Evolutionary conservation across 352 stramenopile species (phyloP), one percentile per base, ranked within the genome.

Genomic region (Lagenidium giganteum): DNA sequence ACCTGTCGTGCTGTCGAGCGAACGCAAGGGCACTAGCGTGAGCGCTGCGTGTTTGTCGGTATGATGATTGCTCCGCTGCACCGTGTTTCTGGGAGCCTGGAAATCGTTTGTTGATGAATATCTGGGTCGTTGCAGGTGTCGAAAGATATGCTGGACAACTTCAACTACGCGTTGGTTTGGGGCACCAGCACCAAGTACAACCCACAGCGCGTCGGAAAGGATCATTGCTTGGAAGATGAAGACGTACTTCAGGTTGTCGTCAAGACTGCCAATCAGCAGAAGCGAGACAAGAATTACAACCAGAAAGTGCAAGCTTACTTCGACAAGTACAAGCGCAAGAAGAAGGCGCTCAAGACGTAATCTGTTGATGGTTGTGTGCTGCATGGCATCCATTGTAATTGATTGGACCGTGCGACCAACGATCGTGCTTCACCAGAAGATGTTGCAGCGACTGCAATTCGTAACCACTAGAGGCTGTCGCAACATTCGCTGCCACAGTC

Each of bases 101-200:
- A 27, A 32, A 21, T 31, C n/a, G n/a, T n/a, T n/a, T n/a, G n/a
- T n/a, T n/a, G n/a, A n/a, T 24, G 23, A 12, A 14, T 7, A 41
- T n/a, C n/a, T n/a, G n/a, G n/a, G n/a, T n/a, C n/a, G n/a, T n/a
- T 22, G 32, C 41, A 90, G 76, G 87, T 91, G 38, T 91, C 79
- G 38, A 87, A 79, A 51, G 77, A 87, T 44, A 83, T 95, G 70
- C 62, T 94, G 7, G 80, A 92, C 47, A 95, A 98, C 54, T 98
- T 98, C 56, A 97, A 97, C 54, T 98, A 97, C 59, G 93, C 93
- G 18, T 59, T 98, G 36, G 93, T 98, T 31, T 99, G 96, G 96
- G 96, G 96, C 12, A 95, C 79, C 24, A 97, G 77, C 51, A 97
- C 95, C 13, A 98, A 98, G 56, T 97, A 98, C 62, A 93, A 96